These are phyloP conservation scores for Porcisia hertigi DNA, from an alignment of 208 protist genomes.

Conservation along the genomic window DNA sequence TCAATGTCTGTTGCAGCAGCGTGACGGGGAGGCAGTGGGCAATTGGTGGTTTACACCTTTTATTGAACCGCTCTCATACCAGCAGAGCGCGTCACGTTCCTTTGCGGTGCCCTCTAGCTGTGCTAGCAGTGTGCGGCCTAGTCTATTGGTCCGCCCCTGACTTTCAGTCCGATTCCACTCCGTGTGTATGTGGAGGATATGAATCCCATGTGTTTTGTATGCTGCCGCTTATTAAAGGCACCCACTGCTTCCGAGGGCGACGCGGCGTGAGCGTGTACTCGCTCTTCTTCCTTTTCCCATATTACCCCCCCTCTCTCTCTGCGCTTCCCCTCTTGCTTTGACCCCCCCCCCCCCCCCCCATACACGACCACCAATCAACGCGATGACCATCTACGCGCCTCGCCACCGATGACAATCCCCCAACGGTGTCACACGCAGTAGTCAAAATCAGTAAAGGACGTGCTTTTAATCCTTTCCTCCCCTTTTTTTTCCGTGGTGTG, in stretches of 20 bases:
- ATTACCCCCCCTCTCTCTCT: neutral
- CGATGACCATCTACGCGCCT: neutral
- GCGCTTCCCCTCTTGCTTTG: slow-evolving; percentile 18
- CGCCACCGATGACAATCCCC: neutral
- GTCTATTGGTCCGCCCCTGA: neutral
- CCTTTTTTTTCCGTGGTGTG: neutral
- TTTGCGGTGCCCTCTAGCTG: too few relatives aligned
- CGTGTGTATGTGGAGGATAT: neutral
- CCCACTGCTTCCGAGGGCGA: neutral
- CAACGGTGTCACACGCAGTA: neutral
- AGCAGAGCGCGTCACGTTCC: too few relatives aligned
- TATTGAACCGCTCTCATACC: too few relatives aligned
- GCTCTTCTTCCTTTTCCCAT: neutral
- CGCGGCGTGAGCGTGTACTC: neutral
- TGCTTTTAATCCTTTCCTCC: slow-evolving; percentile 1
- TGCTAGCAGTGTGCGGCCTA: too few relatives aligned
- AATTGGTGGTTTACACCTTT: too few relatives aligned
- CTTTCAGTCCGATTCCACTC: neutral
- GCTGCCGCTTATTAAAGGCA: neutral
- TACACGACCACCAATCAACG: neutral
- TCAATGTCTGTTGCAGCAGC: too few relatives aligned
- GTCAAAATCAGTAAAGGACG: neutral
- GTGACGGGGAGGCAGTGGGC: too few relatives aligned
- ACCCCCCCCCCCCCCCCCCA: too few relatives aligned
- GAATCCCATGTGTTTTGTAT: neutral